Evolutionary conservation across 371 early-diverging fungal genomes (phyloP).

Genomic region (Actinomortierella wolfii): DNA sequence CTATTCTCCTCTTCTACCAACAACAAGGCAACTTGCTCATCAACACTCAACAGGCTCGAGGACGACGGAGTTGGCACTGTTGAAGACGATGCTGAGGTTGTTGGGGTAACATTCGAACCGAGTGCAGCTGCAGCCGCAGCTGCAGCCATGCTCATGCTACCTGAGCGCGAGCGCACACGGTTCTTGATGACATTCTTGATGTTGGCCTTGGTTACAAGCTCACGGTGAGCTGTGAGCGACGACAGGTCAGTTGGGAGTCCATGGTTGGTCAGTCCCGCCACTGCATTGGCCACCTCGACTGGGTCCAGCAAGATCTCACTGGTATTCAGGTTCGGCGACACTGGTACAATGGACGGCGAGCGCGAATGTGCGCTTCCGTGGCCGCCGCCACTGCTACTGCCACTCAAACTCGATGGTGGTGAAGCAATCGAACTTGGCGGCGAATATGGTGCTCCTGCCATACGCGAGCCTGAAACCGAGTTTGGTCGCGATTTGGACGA

Average conservation of each 20-base stretch:
- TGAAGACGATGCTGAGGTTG: background rate
- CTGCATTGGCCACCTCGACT: background rate
- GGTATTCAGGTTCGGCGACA: conserved; percentile 28
- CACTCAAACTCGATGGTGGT: conserved; percentile 1
- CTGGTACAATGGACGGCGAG: conserved; percentile 34
- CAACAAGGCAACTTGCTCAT: background rate
- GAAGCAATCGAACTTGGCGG: conserved; percentile 14
- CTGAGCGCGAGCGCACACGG: too few species aligned
- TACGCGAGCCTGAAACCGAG: conserved; percentile 26
- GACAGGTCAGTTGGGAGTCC: conserved; percentile 28
- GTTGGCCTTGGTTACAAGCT: too few species aligned
- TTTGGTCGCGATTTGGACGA: conserved; percentile 37
- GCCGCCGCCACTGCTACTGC: conserved; percentile 4
- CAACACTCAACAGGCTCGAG: too few species aligned
- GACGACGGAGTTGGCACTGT: background rate
- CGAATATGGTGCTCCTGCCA: conserved; percentile 37
- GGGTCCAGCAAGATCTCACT: conserved; percentile 7
- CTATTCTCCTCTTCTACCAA: background rate
- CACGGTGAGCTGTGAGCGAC: conserved; percentile 16
- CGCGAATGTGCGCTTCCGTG: conserved; percentile 25
- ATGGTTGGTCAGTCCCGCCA: conserved; percentile 7
- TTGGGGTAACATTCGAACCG: background rate
- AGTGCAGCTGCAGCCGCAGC: background rate
- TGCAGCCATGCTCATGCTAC: background rate
- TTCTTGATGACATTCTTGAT: too few species aligned